phyloP scores from a whole-genome alignment of 352 stramenopile species.

The Labyrinthula sp. region DNA sequence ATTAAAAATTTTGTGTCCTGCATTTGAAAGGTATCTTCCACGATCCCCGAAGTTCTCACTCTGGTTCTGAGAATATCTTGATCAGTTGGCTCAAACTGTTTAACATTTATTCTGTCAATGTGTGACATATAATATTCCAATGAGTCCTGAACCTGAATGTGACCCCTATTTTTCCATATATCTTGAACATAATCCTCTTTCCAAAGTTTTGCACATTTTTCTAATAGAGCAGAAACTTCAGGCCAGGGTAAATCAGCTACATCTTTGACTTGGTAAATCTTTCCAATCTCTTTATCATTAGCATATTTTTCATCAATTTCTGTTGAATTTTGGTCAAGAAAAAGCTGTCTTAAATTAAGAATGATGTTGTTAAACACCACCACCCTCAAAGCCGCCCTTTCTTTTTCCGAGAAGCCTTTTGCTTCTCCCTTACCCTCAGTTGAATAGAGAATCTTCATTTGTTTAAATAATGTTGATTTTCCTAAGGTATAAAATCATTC shows the following conservation, averaged over 20 bases:
- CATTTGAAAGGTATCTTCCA: slow-evolving; percentile 41
- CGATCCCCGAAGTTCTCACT: slow-evolving; percentile 38
- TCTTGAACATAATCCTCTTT: slow-evolving; percentile 59
- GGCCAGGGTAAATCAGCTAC: slow-evolving; percentile 6
- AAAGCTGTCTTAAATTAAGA: too few relatives aligned
- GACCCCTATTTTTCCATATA: slow-evolving; percentile 47
- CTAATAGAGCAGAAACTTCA: too few relatives aligned
- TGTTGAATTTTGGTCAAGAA: too few relatives aligned
- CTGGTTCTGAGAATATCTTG: slow-evolving; percentile 36
- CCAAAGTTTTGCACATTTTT: too few relatives aligned
- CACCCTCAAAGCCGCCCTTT: too few relatives aligned
- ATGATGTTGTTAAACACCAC: too few relatives aligned
- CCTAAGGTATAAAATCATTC: too few relatives aligned
- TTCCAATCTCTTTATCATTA: slow-evolving; percentile 4
- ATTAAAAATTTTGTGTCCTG: slow-evolving; percentile 43
- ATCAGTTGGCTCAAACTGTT: slow-evolving; percentile 33
- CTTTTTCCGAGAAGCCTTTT: slow-evolving; percentile 31
- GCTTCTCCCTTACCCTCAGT: too few relatives aligned
- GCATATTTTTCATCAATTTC: too few relatives aligned
- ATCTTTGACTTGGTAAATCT: slow-evolving; percentile 19
- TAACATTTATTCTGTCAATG: slow-evolving; percentile 29
- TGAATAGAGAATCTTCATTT: slow-evolving; percentile 46
- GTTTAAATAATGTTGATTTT: slow-evolving; percentile 47
- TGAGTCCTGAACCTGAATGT: slow-evolving; percentile 35
- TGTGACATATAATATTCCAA: slow-evolving; percentile 15